Conservation (phyloP, 1,139 yeast species). For the Trichomonascaceae sp. region DNA sequence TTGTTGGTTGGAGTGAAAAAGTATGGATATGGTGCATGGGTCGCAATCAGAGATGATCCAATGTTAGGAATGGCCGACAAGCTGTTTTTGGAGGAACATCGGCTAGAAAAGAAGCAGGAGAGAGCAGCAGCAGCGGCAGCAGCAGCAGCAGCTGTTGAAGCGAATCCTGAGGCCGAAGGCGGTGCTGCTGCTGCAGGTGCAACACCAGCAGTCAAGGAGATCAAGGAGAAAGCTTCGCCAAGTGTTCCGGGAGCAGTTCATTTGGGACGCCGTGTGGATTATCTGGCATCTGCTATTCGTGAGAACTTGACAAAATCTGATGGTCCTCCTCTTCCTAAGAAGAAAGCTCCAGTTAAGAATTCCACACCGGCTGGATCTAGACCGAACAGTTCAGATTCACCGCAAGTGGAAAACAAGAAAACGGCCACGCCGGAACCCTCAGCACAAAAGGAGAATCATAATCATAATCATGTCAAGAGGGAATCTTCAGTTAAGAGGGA, state of each 20-base stretch:
- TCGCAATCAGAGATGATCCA: constrained; percentile 92
- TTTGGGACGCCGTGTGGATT: constrained; percentile 88
- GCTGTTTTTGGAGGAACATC: constrained; percentile 51
- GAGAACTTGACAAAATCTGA: constrained; percentile 26
- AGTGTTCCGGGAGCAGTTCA: constrained; percentile 92
- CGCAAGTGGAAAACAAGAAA: constrained; percentile 7
- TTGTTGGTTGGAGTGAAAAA: constrained; percentile 80
- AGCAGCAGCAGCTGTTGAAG: constrained; percentile 9
- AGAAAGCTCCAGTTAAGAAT: background rate
- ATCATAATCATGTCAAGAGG: background rate
- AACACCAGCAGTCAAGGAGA: constrained; percentile 16
- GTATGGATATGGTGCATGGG: constrained; percentile 96
- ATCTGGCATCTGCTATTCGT: constrained; percentile 62
- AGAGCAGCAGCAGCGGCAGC: constrained; percentile 29
- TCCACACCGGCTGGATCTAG: background rate
- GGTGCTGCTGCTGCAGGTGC: constrained; percentile 11
- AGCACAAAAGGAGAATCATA: background rate
- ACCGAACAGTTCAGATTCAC: constrained; percentile 5
- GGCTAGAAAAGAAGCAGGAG: constrained; percentile 38
- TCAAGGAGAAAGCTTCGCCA: constrained; percentile 35
- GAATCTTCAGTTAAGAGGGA: background rate
- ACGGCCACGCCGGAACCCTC: background rate
- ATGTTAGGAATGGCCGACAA: constrained; percentile 80
- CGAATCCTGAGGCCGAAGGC: constrained; percentile 11
- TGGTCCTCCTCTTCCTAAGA: constrained; percentile 11